A percentile compares a stretch with the other conserved stretches of the same genome.
Conservation (phyloP, 352 stramenopile species). For the Pythium brassicae region DNA sequence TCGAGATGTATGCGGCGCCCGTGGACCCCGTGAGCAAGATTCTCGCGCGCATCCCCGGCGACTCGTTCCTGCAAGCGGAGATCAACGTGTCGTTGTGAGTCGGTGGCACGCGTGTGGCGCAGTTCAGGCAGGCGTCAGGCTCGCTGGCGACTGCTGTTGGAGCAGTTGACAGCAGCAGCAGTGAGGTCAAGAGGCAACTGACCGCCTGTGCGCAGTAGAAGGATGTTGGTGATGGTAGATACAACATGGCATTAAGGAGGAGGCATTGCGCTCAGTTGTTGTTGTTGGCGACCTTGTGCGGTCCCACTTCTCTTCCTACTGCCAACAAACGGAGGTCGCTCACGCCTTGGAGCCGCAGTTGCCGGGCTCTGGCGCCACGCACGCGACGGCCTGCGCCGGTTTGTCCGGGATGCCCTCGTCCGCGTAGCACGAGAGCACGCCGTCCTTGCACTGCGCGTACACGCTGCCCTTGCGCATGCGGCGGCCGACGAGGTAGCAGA, state of each 20-base stretch:
- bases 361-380: slow-evolving; percentile 27
- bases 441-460: slow-evolving; percentile 34
- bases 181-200: too few relatives aligned
- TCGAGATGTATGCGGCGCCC: slow-evolving; percentile 86
- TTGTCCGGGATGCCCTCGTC: slow-evolving; percentile 46
- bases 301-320: too few relatives aligned
- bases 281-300: too few relatives aligned
- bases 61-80: slow-evolving; percentile 87
- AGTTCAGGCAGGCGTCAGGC: too few relatives aligned
- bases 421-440: slow-evolving; percentile 26
- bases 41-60: slow-evolving; percentile 73
- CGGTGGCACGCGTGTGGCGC: not conserved
- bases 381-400: slow-evolving; percentile 18
- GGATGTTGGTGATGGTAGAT: not conserved
- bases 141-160: not conserved
- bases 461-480: slow-evolving; percentile 35
- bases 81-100: slow-evolving; percentile 84
- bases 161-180: not conserved
- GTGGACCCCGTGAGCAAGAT: slow-evolving; percentile 86
- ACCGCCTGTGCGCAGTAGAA: too few relatives aligned
- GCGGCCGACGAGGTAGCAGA: slow-evolving; percentile 43
- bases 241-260: not conserved
- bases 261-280: too few relatives aligned
- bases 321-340: too few relatives aligned
- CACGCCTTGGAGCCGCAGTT: slow-evolving; percentile 20